Conservation (phyloP, 208 protist genomes). For the Angomonas ambiguus region DNA sequence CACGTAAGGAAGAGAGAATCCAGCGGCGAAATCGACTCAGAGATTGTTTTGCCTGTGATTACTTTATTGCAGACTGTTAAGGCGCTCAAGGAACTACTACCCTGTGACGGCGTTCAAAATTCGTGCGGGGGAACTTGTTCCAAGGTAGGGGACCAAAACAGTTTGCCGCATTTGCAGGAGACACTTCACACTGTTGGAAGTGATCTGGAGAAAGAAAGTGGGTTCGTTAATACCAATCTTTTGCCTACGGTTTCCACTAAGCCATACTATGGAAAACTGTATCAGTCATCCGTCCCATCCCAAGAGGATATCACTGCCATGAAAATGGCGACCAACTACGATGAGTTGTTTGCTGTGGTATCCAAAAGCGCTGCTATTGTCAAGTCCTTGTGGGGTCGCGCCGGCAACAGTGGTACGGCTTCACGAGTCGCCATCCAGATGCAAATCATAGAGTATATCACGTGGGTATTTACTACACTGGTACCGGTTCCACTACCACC, state of each 20-base stretch:
- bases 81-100: conserved; percentile 30
- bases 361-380: conserved; percentile 16
- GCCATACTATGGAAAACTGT: conserved; percentile 38
- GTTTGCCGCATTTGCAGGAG: background rate
- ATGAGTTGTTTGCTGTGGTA: conserved; percentile 26
- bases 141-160: too few relatives aligned
- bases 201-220: conserved; percentile 3
- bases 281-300: conserved; percentile 21
- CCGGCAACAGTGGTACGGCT: conserved; percentile 51
- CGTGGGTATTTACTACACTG: conserved; percentile 48
- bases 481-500: conserved; percentile 47
- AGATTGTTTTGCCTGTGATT: conserved; percentile 26
- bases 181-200: conserved; percentile 3
- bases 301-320: conserved; percentile 28
- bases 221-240: conserved; percentile 38
- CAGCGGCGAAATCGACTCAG: conserved; percentile 12
- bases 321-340: conserved; percentile 14
- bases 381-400: conserved; percentile 41
- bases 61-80: conserved; percentile 35
- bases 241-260: conserved; percentile 28
- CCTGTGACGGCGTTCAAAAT: conserved; percentile 29
- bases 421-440: conserved; percentile 71
- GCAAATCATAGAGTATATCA: conserved; percentile 73
- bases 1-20: conserved; percentile 51
- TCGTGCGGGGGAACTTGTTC: background rate